Base-by-base conservation (phyloP, 2,329 filamentous ascomycete species). In the Talaromyces sp. region DNA sequence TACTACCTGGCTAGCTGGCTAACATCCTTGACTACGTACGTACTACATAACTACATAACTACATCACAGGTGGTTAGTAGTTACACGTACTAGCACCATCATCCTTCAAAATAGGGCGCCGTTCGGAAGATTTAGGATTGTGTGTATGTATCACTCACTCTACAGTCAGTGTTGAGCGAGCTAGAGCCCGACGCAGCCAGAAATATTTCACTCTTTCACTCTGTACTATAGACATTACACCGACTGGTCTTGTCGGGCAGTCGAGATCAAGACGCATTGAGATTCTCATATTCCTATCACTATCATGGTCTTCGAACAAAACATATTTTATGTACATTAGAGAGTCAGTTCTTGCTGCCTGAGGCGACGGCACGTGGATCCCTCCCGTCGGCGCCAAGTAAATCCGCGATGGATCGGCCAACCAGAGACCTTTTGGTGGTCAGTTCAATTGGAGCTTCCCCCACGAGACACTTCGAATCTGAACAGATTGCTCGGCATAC, bases 351-450 rank as follows among this genome's bases (percentile, higher is more conserved):
- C 25, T 28, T 28, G 25, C 3, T 46, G 48, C 48, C 48, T 52
- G 33, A 52, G 48, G 48, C 35, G 33, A n/a, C 36, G 35, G 52
- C 60, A 60, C 58, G 58, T 62, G 41, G 46, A 22, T 35, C 57
- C 5, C 28, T 21, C 33, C 40, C 36, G 22, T 57, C 67, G 68
- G 68, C 66, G 56, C 48, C 59, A 70, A 61, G 60, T 67, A 67
- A 64, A 62, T 69, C 69, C 68, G 63, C 21, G 43, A 60, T 43
- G 36, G 40, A 35, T 40, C 64, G 59, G 60, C 61, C 55, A 60
- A 66, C 55, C 58, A 56, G 54, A 60, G 53, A 53, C 41, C 50
- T 58, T 66, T 65, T 70, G 69, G 70, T 73, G 70, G 67, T 71
- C 70, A 69, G 60, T 71, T 66, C 63, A 50, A 48, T 59, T 45